Evolutionary conservation across 352 stramenopile genomes (phyloP).

Genomic region (Pythium oligandrum): DNA sequence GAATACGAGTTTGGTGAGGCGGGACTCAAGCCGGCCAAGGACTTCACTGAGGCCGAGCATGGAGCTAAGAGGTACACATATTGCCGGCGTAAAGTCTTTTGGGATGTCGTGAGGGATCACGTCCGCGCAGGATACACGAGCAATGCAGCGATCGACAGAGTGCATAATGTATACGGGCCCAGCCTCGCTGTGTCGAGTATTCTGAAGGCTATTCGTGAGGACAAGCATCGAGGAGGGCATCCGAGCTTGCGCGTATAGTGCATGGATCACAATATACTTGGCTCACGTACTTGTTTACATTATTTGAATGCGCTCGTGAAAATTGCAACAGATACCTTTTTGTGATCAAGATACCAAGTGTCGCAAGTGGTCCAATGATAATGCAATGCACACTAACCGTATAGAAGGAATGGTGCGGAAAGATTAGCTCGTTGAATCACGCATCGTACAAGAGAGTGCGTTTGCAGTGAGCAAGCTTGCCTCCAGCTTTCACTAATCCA

Average conservation of each 20-base stretch:
- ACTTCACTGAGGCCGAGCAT: neutral
- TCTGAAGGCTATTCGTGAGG: neutral
- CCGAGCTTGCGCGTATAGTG: neutral
- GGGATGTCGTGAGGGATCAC: neutral
- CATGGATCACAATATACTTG: too few relatives aligned
- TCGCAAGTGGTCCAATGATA: too few relatives aligned
- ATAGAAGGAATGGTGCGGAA: too few relatives aligned
- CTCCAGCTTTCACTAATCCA: too few relatives aligned
- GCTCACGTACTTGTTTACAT: too few relatives aligned
- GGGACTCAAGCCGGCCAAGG: constrained; percentile 1
- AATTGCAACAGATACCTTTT: too few relatives aligned
- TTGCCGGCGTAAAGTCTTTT: neutral
- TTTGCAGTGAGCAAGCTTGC: too few relatives aligned
- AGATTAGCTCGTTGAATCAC: too few relatives aligned
- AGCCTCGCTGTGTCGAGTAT: neutral
- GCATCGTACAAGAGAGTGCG: too few relatives aligned
- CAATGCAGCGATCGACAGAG: neutral
- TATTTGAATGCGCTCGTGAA: too few relatives aligned
- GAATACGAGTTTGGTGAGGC: neutral
- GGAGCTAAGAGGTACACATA: neutral
- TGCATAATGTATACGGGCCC: neutral
- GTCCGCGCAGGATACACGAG: neutral
- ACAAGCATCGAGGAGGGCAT: neutral
- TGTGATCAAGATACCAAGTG: too few relatives aligned
- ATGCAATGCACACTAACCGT: too few relatives aligned